Conservation (phyloP, 176 grass and related monocot genomes). For the Rhynchospora tenuis region DNA sequence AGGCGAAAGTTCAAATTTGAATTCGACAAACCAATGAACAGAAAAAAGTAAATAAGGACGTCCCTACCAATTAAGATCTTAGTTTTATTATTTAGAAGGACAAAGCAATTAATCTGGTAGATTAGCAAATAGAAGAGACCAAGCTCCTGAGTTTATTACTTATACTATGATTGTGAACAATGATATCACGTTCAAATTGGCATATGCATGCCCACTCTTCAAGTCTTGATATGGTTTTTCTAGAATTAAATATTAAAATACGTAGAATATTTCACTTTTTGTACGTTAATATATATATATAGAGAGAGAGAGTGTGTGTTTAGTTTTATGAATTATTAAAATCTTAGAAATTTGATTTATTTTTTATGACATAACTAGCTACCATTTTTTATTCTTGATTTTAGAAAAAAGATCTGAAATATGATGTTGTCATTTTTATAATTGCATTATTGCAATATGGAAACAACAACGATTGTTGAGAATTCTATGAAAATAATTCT, state of each 20-base stretch:
- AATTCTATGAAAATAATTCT: not conserved
- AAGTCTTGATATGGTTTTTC: not conserved
- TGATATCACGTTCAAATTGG: constrained; percentile 7
- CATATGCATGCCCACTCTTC: constrained; percentile 10
- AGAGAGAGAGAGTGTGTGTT: too few species aligned
- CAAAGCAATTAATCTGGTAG: not conserved
- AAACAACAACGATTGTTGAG: not conserved
- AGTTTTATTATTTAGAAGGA: not conserved
- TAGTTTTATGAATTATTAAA: not conserved
- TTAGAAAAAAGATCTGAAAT: not conserved
- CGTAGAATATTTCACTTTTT: not conserved
- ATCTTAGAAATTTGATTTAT: not conserved
- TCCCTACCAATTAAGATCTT: constrained; percentile 10
- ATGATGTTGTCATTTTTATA: too few species aligned
- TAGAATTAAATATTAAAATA: not conserved
- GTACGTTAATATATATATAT: not conserved
- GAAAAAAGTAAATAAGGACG: not conserved
- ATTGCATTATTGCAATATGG: too few species aligned
- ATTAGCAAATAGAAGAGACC: constrained; percentile 20
- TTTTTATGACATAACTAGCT: not conserved
- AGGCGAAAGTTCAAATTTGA: not conserved
- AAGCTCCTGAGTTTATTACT: not conserved
- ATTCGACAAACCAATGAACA: not conserved
- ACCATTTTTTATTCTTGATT: not conserved
- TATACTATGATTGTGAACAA: constrained; percentile 8